Evolutionary conservation across 768 basidiomycete genomes (phyloP).

Genomic region (Tricholoma saponaceum): DNA sequence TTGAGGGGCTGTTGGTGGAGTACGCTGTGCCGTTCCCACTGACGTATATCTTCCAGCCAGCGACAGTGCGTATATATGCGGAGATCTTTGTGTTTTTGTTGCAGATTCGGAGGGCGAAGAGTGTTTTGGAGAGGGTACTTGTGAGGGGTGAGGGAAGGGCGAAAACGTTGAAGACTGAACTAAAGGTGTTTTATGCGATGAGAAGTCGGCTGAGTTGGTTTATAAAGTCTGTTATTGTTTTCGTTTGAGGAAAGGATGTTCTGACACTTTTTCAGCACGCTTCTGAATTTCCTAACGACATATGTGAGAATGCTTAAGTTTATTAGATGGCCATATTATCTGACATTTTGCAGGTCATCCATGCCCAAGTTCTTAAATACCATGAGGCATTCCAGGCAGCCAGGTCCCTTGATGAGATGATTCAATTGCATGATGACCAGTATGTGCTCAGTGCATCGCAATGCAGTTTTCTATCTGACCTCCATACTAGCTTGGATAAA

Average conservation of each 20-base stretch:
- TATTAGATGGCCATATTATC: not conserved
- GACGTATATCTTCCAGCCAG: slow-evolving; percentile 70
- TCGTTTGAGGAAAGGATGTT: not conserved
- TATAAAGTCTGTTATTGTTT: slow-evolving; percentile 57
- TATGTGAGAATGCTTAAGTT: slow-evolving; percentile 43
- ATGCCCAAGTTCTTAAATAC: slow-evolving; percentile 57
- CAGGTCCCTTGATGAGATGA: slow-evolving; percentile 73
- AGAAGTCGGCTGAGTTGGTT: slow-evolving; percentile 80
- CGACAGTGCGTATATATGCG: slow-evolving; percentile 52
- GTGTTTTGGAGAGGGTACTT: slow-evolving; percentile 63
- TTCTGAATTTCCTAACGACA: slow-evolving; percentile 66
- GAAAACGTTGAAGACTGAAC: slow-evolving; percentile 34
- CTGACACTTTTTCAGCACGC: slow-evolving; percentile 9
- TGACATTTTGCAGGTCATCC: slow-evolving; percentile 51
- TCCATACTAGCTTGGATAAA: slow-evolving; percentile 48
- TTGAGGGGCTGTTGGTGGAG: slow-evolving; percentile 69
- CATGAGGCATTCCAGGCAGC: slow-evolving; percentile 49
- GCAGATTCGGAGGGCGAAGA: slow-evolving; percentile 72
- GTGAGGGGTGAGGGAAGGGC: slow-evolving; percentile 46
- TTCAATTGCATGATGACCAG: slow-evolving; percentile 66
- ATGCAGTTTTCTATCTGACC: not conserved
- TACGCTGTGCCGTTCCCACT: slow-evolving; percentile 81
- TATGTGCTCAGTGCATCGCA: slow-evolving; percentile 30
- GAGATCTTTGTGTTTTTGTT: slow-evolving; percentile 69
- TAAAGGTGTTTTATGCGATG: slow-evolving; percentile 75